Percentiles rank a stretch among this genome's conserved stretches.
Evolutionary conservation across 768 basidiomycete species (phyloP).

Genomic region (Lepiota venenata): DNA sequence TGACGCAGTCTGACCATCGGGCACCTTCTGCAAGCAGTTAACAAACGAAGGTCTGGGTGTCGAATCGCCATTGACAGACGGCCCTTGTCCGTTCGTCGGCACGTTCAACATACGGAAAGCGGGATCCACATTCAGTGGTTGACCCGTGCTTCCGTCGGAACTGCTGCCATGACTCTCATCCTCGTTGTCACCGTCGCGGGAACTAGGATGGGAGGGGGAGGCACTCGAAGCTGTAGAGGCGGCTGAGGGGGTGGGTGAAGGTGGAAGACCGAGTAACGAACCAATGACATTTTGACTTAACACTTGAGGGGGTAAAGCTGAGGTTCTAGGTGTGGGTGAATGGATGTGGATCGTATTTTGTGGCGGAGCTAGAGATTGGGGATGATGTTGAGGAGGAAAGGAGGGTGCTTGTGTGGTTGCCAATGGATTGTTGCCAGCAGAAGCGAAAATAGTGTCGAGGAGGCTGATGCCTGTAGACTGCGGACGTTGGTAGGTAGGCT

Average conservation of each 20-base stretch:
- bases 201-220: conserved; percentile 38
- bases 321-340: conserved; percentile 52
- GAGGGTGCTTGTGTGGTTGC: conserved; percentile 8
- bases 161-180: conserved; percentile 36
- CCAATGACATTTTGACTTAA: conserved; percentile 71
- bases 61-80: conserved; percentile 5
- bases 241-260: conserved; percentile 37
- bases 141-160: conserved; percentile 17
- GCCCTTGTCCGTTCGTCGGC: neutral
- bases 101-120: conserved; percentile 12
- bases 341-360: conserved; percentile 32
- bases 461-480: conserved; percentile 52
- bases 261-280: conserved; percentile 54
- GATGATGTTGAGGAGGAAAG: conserved; percentile 15
- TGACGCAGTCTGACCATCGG: neutral
- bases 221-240: conserved; percentile 26
- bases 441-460: conserved; percentile 72
- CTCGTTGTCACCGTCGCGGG: conserved; percentile 60
- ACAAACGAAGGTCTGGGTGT: conserved; percentile 19
- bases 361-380: conserved; percentile 13
- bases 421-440: conserved; percentile 33
- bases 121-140: conserved; percentile 20
- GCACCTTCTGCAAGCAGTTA: neutral
- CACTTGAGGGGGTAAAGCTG: conserved; percentile 54
- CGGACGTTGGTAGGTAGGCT: conserved; percentile 18